phyloP scores from a whole-genome alignment of 495 filamentous ascomycete species.

The Lentithecium fluviatile region DNA sequence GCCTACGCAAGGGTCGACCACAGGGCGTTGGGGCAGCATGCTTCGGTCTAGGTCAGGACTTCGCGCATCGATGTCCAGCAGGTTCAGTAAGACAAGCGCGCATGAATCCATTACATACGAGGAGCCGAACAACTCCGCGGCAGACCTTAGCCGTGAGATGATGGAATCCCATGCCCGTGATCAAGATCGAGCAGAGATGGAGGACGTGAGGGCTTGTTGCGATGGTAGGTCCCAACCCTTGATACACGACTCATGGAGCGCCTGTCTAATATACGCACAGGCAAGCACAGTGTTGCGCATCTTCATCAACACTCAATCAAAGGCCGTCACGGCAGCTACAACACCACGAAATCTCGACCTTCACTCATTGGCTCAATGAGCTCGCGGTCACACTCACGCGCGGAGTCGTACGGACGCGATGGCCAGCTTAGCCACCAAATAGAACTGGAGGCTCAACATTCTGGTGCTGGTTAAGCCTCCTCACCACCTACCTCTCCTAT shows the following conservation, averaged over 20 bases:
- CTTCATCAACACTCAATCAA: constrained; percentile 45
- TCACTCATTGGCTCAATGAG: constrained; percentile 20
- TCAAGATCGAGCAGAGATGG: constrained; percentile 62
- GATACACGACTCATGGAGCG: constrained; percentile 2
- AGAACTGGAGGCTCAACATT: constrained; percentile 15
- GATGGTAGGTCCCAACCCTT: constrained; percentile 66
- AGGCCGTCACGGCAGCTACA: constrained; percentile 22
- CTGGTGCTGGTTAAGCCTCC: constrained; percentile 14
- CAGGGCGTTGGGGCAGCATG: constrained; percentile 39
- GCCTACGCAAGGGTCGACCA: constrained; percentile 30
- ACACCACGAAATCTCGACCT: constrained; percentile 9
- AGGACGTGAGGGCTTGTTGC: constrained; percentile 96
- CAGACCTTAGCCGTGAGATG: constrained; percentile 73
- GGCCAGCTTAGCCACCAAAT: constrained; percentile 7
- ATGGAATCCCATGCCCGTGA: constrained; percentile 66
- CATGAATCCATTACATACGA: constrained; percentile 60
- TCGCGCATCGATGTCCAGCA: constrained; percentile 37
- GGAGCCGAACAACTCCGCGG: constrained; percentile 71
- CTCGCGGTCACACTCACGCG: constrained; percentile 29
- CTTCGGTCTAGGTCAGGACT: constrained; percentile 29
- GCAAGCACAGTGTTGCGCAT: constrained; percentile 71
- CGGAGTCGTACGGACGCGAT: constrained; percentile 3
- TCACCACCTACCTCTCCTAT: constrained; percentile 6
- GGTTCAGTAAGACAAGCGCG: constrained; percentile 30
- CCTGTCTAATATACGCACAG: constrained; percentile 44